A percentile compares a stretch with the other conserved stretches of the same genome.
These are phyloP conservation scores for Fusarium hainanense DNA, from an alignment of 2,329 filamentous ascomycete genomes.

Conservation along the genomic window DNA sequence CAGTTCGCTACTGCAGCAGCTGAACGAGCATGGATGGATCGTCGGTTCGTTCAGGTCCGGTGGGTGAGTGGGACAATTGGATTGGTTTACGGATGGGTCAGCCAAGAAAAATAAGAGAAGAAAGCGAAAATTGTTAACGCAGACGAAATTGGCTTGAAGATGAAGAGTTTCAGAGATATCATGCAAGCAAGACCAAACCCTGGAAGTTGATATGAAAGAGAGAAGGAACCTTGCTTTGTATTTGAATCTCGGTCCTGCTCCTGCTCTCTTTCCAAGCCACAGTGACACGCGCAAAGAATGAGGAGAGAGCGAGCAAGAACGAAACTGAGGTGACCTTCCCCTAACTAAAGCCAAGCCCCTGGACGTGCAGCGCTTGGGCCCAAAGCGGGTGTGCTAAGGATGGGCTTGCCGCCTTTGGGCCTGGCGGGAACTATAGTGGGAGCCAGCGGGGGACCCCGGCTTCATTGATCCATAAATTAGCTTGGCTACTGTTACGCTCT, in stretches of 20 bases:
- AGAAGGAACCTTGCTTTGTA: conserved; percentile 17
- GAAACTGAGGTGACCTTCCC: conserved; percentile 16
- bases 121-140: conserved; percentile 17
- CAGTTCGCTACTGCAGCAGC: conserved; percentile 7
- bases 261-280: background rate
- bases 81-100: conserved; percentile 17
- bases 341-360: conserved; percentile 28
- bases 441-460: conserved; percentile 25
- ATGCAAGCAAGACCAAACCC: background rate
- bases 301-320: conserved; percentile 14
- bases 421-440: conserved; percentile 32
- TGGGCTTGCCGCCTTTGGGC: conserved; percentile 39
- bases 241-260: conserved; percentile 13
- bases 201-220: background rate
- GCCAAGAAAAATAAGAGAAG: conserved; percentile 30
- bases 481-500: conserved; percentile 27
- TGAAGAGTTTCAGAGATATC: conserved; percentile 6
- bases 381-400: conserved; percentile 41
- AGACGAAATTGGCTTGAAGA: conserved; percentile 26
- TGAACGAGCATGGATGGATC: conserved; percentile 27
- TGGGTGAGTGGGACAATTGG: conserved; percentile 20
- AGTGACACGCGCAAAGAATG: background rate
- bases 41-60: conserved; percentile 32
- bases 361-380: conserved; percentile 39
- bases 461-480: conserved; percentile 1